phyloP scores from a whole-genome alignment of 169 alveolate genomes.

The Babesia gibsoni region DNA sequence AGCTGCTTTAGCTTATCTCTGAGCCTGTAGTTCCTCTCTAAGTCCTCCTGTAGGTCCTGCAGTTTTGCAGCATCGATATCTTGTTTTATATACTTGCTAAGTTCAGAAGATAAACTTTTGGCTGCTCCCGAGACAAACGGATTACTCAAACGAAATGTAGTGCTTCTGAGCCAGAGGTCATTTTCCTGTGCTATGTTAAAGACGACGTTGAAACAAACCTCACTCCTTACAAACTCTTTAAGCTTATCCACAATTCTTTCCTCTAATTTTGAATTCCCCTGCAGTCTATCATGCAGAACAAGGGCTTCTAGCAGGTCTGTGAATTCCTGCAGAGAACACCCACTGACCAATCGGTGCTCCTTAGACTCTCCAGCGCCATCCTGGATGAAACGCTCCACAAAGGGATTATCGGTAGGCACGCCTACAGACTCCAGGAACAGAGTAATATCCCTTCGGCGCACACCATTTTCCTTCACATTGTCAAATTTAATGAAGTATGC shows the following conservation, averaged over 20 bases:
- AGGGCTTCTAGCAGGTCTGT: slow-evolving; percentile 43
- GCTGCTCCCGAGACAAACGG: slow-evolving; percentile 10
- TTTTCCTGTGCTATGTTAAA: background rate
- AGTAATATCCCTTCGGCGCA: slow-evolving; percentile 34
- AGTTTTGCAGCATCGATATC: background rate
- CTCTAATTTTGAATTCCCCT: slow-evolving; percentile 17
- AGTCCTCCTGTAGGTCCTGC: slow-evolving; percentile 21
- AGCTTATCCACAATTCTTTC: background rate
- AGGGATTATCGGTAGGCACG: background rate
- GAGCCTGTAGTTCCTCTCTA: slow-evolving; percentile 9
- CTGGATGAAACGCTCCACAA: slow-evolving; percentile 23
- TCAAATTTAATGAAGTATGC: slow-evolving; percentile 47
- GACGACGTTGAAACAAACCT: background rate
- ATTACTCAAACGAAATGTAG: slow-evolving; percentile 9
- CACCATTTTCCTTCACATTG: slow-evolving; percentile 39
- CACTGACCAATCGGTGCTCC: slow-evolving; percentile 40
- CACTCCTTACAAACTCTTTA: background rate
- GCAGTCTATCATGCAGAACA: slow-evolving; percentile 21
- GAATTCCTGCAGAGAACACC: slow-evolving; percentile 56
- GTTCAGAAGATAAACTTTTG: slow-evolving; percentile 1
- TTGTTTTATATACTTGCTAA: slow-evolving; percentile 18
- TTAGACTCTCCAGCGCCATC: slow-evolving; percentile 20
- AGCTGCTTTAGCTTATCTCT: slow-evolving; percentile 16
- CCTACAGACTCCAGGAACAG: slow-evolving; percentile 27
- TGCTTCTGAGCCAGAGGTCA: background rate